These are phyloP conservation scores for Suillus discolor DNA, from an alignment of 768 basidiomycete genomes.

Conservation along the genomic window DNA sequence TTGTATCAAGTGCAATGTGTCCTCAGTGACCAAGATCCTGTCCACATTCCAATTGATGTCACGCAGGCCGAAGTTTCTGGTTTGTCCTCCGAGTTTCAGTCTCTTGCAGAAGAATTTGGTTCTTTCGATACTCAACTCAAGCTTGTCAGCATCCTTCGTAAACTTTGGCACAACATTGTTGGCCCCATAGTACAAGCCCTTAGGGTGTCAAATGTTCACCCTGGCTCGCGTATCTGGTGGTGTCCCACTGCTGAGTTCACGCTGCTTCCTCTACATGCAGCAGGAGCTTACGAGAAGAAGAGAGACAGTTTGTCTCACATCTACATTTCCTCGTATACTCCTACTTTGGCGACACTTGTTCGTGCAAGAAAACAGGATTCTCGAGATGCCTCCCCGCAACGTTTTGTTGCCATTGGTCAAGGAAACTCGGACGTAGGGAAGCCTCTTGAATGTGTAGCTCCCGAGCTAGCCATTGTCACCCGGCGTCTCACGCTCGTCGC, in stretches of 20 bases:
- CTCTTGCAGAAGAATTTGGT: too few relatives aligned
- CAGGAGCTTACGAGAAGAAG: conserved; percentile 31
- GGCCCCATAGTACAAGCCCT: conserved; percentile 3
- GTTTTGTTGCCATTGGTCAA: conserved; percentile 13
- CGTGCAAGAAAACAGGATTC: too few relatives aligned
- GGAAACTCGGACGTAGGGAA: background rate
- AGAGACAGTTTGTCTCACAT: conserved; percentile 11
- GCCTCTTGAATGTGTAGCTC: background rate
- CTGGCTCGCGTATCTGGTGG: conserved; percentile 32
- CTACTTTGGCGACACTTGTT: too few relatives aligned
- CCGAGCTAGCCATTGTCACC: background rate
- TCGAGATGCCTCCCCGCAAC: background rate
- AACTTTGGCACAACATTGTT: too few relatives aligned
- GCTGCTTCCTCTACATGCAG: conserved; percentile 44
- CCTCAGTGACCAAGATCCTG: conserved; percentile 6
- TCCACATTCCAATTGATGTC: conserved; percentile 11
- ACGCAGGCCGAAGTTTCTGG: conserved; percentile 7
- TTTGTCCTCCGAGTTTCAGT: background rate
- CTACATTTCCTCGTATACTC: conserved; percentile 27
- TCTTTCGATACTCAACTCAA: too few relatives aligned
- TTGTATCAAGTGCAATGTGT: background rate
- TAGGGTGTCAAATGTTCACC: background rate
- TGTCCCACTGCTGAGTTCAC: conserved; percentile 33
- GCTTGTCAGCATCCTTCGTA: too few relatives aligned
- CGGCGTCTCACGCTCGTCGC: background rate